phyloP scores from a whole-genome alignment of 345 rosid genomes.

The Rhodamnia argentea region DNA sequence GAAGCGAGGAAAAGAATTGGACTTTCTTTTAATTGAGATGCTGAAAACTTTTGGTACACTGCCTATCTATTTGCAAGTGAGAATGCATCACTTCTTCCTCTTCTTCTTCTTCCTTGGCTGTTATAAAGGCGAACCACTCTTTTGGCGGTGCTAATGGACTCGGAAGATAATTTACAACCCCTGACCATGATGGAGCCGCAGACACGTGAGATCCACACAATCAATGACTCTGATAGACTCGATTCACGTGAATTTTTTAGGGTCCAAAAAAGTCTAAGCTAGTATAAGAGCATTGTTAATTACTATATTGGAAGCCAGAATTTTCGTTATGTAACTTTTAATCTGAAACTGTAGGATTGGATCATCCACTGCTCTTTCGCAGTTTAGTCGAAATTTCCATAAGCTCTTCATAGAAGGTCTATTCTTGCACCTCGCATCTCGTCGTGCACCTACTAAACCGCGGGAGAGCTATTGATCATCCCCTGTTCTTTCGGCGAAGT shows the following conservation, averaged over 20 bases:
- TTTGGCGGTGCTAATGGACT: not conserved
- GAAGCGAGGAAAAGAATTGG: not conserved
- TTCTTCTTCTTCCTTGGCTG: not conserved
- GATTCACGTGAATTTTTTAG: rapidly evolving
- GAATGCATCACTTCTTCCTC: not conserved
- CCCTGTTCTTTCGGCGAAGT: no score
- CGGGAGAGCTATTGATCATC: no score
- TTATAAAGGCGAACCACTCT: not conserved
- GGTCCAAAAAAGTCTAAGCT: rapidly evolving
- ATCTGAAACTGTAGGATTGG: no score
- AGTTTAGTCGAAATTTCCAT: no score
- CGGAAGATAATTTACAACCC: not conserved
- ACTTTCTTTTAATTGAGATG: not conserved
- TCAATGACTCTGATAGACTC: rapidly evolving
- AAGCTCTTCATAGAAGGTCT: no score
- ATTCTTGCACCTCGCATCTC: no score
- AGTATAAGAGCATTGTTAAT: no score
- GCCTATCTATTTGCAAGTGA: not conserved
- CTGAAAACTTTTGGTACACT: not conserved
- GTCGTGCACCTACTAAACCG: no score
- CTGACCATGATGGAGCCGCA: rapidly evolving
- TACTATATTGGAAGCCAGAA: not conserved
- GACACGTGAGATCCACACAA: rapidly evolving
- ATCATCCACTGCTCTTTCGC: no score
- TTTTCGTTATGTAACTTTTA: no score